Evolutionary conservation across 192 early-diverging fungal species (phyloP), one percentile per base, ranked within the genome.

Genomic region (Coemansia sp.): DNA sequence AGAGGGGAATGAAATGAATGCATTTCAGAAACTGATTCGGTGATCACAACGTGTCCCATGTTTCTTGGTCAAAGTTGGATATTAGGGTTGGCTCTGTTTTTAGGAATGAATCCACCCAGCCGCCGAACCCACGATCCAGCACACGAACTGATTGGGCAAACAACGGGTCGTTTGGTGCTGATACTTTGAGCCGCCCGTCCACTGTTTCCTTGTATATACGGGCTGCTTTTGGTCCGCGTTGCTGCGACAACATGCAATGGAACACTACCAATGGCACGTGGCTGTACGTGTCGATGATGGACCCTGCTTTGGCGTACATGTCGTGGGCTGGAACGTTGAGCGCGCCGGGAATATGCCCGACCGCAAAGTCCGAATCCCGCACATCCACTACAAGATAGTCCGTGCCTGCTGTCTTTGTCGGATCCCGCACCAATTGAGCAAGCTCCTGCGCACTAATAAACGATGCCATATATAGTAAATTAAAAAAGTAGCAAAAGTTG

Each of bases 191-290:
- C 4, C 65, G 35, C 18, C 68, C 63, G 10, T 66, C 26, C 29
- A 84, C 58, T 3, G 79, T 67, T 27, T 88, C 85, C 0, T 56
- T 69, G 71, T 88, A 91, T 13, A 85, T 84, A 18, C 81, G 69
- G 3, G 91, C 91, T 14, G 84, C 84, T 61, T 88, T 91, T 61
- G 90, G 90, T 3, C 90, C 91, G 50, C 91, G 84, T 4, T 88
- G 85, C 81, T 95, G 93, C 18, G 92, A 94, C 19, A 93, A 68
- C 2, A 91, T 88, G 62, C 95, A 97, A 66, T 95, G 94, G 61
- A 97, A 95, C 62, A 90, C 81, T 3, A 97, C 63, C 22, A 75
- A 59, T 1, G 90, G 90, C 5, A 92, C 85, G 26, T 65, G 13
- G 38, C 57, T 57, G 70, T 88, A 88, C 51, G 87, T 61, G 14